A percentile compares a stretch with the other conserved stretches of the same genome.
phyloP scores from a whole-genome alignment of 2,329 filamentous ascomycete species.

The Sporothrix inflata region DNA sequence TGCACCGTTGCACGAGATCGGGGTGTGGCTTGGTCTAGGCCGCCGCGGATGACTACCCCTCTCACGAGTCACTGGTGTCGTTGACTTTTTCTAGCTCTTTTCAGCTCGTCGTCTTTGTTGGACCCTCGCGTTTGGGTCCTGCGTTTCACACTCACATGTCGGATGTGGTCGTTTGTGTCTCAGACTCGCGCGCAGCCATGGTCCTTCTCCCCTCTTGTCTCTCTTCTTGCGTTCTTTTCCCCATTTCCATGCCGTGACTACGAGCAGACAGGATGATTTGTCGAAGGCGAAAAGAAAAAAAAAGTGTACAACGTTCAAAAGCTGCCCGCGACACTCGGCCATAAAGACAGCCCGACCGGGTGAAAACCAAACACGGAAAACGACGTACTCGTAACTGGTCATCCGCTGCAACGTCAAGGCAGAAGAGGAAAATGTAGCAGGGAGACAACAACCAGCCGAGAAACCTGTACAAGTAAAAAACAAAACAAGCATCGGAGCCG shows the following conservation, averaged over 20 bases:
- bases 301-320: neutral
- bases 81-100: neutral
- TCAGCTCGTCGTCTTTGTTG: neutral
- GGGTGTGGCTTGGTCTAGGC: conserved; percentile 2
- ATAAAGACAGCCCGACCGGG: neutral
- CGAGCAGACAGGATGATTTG: neutral
- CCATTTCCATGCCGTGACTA: neutral
- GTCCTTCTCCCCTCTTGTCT: neutral
- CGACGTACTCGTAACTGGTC: neutral
- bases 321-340: neutral
- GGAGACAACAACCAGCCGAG: neutral
- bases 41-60: neutral
- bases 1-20: conserved; percentile 3
- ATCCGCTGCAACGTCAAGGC: neutral
- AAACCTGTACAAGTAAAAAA: neutral
- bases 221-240: neutral
- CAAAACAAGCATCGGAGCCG: neutral
- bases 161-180: conserved; percentile 10
- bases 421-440: neutral
- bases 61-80: neutral
- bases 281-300: neutral
- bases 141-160: neutral
- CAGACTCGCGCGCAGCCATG: conserved; percentile 1
- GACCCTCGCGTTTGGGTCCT: conserved; percentile 7
- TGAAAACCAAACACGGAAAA: neutral